Percentiles rank a stretch among this genome's conserved stretches.
phyloP scores from a whole-genome alignment of 2,329 filamentous ascomycete species.

The Bertia moriformis region DNA sequence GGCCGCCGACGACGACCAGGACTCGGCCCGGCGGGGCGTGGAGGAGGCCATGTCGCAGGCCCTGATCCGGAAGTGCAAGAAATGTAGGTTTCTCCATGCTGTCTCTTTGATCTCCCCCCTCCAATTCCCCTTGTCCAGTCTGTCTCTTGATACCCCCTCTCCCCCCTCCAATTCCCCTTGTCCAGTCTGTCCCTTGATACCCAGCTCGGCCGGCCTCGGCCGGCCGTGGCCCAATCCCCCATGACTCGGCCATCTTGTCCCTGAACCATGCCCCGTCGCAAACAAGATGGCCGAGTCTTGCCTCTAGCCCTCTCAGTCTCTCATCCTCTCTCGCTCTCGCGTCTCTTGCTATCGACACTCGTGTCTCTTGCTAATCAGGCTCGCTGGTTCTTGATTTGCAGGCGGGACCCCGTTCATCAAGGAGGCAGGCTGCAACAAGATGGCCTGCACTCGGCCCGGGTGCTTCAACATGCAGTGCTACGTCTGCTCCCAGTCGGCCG shows the following conservation, averaged over 20 bases:
- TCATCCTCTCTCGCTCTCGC: too few species aligned
- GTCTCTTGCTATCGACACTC: too few species aligned
- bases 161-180: neutral
- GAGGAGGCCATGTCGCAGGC: constrained; percentile 78
- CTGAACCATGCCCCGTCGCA: too few species aligned
- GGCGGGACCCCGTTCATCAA: constrained; percentile 71
- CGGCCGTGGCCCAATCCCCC: too few species aligned
- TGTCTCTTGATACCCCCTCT: constrained; percentile 4
- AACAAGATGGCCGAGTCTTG: too few species aligned
- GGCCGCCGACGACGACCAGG: constrained; percentile 31
- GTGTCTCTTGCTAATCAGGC: neutral
- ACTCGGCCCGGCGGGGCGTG: constrained; percentile 48
- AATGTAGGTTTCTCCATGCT: constrained; percentile 27
- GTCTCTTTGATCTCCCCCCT: neutral
- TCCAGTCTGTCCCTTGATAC: too few species aligned
- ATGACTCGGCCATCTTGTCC: too few species aligned
- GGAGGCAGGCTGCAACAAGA: constrained; percentile 52
- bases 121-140: neutral
- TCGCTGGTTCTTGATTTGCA: neutral
- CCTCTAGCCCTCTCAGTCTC: too few species aligned
- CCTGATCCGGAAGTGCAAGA: constrained; percentile 63
- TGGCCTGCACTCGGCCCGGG: constrained; percentile 46
- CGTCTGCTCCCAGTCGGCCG: constrained; percentile 53
- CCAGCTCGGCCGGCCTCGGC: too few species aligned
- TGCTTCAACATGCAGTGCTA: constrained; percentile 48